Percentiles rank a stretch among this genome's conserved stretches.
Evolutionary conservation across 2,329 filamentous ascomycete genomes (phyloP).

Genomic region (Hypoxylon sp.): DNA sequence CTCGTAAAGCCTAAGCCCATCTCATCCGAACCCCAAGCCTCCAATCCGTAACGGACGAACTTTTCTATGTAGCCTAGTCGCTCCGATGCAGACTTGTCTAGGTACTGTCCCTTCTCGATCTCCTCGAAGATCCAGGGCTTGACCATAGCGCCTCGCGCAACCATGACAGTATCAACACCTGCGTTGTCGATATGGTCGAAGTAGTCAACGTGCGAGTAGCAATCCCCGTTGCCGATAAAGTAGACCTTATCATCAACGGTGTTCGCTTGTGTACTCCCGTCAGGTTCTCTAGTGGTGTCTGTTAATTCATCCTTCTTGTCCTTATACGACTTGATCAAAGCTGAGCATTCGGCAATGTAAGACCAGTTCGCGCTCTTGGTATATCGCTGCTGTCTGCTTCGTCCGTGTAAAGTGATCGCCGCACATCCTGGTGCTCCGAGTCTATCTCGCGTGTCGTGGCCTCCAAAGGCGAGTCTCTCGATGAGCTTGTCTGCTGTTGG

Average conservation of each 20-base stretch:
- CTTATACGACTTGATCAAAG: slow-evolving; percentile 85
- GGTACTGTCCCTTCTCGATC: slow-evolving; percentile 90
- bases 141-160: slow-evolving; percentile 94
- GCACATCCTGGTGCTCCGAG: slow-evolving; percentile 86
- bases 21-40: slow-evolving; percentile 97
- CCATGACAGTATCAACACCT: slow-evolving; percentile 94
- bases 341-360: slow-evolving; percentile 92
- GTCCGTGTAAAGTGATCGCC: slow-evolving; percentile 94
- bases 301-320: slow-evolving; percentile 73
- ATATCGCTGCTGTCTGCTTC: slow-evolving; percentile 94
- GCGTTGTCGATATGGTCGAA: slow-evolving; percentile 81
- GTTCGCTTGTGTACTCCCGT: slow-evolving; percentile 79
- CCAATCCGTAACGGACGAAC: slow-evolving; percentile 90
- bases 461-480: slow-evolving; percentile 85
- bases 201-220: slow-evolving; percentile 94
- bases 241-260: slow-evolving; percentile 78
- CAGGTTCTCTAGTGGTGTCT: slow-evolving; percentile 84
- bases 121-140: slow-evolving; percentile 99
- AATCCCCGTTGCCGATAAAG: slow-evolving; percentile 97
- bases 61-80: slow-evolving; percentile 88
- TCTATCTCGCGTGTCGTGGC: slow-evolving; percentile 77
- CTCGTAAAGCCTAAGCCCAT: slow-evolving; percentile 91
- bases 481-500: slow-evolving; percentile 87
- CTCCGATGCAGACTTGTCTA: slow-evolving; percentile 94
- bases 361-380: slow-evolving; percentile 92